Conservation (phyloP, 2,329 filamentous ascomycete genomes). For the Myriosclerotinia curreyana region DNA sequence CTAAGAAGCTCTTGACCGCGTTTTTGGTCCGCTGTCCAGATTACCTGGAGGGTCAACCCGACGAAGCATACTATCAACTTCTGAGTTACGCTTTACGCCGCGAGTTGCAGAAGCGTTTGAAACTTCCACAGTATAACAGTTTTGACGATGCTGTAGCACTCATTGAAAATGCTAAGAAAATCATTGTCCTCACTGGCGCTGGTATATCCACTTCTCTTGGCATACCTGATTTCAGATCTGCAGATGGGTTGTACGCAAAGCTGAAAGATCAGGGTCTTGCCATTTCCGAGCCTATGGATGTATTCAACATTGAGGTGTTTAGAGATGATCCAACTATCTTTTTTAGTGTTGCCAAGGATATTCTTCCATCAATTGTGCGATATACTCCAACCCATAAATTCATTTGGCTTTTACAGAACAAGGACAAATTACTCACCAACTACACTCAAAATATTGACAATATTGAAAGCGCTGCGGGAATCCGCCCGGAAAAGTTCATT, state of each 20-base stretch:
- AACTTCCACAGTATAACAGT: constrained; percentile 76
- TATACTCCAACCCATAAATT: constrained; percentile 94
- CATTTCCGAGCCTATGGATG: constrained; percentile 84
- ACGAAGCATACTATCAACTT: constrained; percentile 71
- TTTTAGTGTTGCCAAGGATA: constrained; percentile 87
- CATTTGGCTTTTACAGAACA: constrained; percentile 82
- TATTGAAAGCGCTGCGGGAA: constrained; percentile 82
- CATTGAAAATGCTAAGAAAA: constrained; percentile 71
- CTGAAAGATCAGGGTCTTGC: constrained; percentile 69
- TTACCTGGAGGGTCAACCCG: constrained; percentile 69
- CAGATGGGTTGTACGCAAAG: constrained; percentile 86
- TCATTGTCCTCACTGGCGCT: constrained; percentile 90
- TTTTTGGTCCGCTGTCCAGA: constrained; percentile 74
- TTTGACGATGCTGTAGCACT: constrained; percentile 83
- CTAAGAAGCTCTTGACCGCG: constrained; percentile 80
- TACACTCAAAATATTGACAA: constrained; percentile 99
- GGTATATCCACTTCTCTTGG: constrained; percentile 96
- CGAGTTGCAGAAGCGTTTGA: constrained; percentile 77
- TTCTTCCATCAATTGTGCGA: constrained; percentile 73
- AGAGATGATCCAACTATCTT: constrained; percentile 83
- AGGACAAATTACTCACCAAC: constrained; percentile 87
- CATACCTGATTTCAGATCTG: constrained; percentile 94
- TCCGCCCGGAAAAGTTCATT: constrained; percentile 75
- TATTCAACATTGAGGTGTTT: constrained; percentile 90
- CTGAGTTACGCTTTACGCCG: constrained; percentile 74